Percentiles rank a stretch among this genome's conserved stretches.
Evolutionary conservation across 1,284 basidiomycete genomes (phyloP).

Genomic region (Ganoderma meredithae): DNA sequence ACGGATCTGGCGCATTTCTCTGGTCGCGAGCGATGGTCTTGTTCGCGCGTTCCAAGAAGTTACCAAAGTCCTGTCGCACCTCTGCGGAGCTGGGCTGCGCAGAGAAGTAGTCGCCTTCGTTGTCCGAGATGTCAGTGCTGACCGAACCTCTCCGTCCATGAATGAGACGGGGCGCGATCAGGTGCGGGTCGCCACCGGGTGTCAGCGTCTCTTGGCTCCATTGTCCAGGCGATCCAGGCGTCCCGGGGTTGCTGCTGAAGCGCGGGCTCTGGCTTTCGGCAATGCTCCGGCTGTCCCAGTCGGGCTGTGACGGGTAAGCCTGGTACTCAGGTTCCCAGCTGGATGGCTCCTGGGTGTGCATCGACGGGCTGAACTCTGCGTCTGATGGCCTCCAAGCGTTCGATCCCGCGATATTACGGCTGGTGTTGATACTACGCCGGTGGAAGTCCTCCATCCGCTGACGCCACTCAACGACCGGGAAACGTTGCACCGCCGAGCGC

Average conservation of each 20-base stretch:
- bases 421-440: slow-evolving; percentile 79
- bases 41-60: slow-evolving; percentile 88
- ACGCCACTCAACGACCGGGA: slow-evolving; percentile 96
- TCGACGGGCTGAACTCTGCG: slow-evolving; percentile 54
- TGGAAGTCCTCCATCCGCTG: slow-evolving; percentile 95
- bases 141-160: slow-evolving; percentile 54
- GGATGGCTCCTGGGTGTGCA: slow-evolving; percentile 54
- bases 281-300: slow-evolving; percentile 59
- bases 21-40: slow-evolving; percentile 81
- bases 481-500: slow-evolving; percentile 91
- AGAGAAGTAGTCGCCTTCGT: slow-evolving; percentile 67
- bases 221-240: slow-evolving; percentile 64
- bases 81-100: slow-evolving; percentile 45
- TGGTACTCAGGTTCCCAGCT: slow-evolving; percentile 65
- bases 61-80: slow-evolving; percentile 62
- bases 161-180: slow-evolving; percentile 43
- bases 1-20: slow-evolving; percentile 81
- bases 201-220: slow-evolving; percentile 66
- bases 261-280: slow-evolving; percentile 44
- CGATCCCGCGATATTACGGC: slow-evolving; percentile 70
- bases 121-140: slow-evolving; percentile 57
- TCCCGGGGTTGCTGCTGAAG: slow-evolving; percentile 45
- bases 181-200: slow-evolving; percentile 46
- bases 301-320: slow-evolving; percentile 57
- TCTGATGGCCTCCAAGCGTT: slow-evolving; percentile 84